Evolutionary conservation across 2,329 filamentous ascomycete genomes (phyloP).

Genomic region (Ceratocystis variospora): DNA sequence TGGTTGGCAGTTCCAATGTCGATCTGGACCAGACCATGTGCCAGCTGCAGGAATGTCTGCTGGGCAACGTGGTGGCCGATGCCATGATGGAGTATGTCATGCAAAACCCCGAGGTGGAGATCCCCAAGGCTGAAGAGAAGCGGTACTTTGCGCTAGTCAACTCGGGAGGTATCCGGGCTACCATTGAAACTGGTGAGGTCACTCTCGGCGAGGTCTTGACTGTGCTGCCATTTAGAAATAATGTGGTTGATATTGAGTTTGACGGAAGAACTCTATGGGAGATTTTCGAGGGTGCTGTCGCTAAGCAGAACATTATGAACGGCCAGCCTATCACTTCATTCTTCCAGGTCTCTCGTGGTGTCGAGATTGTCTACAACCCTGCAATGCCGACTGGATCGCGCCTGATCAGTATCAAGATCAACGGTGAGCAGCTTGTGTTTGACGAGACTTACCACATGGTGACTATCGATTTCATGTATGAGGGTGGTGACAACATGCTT

Average conservation of each 20-base stretch:
- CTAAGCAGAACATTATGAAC: constrained; percentile 41
- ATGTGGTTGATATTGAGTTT: constrained; percentile 44
- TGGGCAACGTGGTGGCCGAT: constrained; percentile 42
- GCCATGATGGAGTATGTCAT: constrained; percentile 44
- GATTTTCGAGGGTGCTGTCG: constrained; percentile 45
- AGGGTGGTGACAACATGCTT: constrained; percentile 50
- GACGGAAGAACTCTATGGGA: constrained; percentile 41
- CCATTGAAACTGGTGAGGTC: constrained; percentile 46
- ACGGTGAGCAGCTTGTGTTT: constrained; percentile 32
- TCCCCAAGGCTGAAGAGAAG: constrained; percentile 31
- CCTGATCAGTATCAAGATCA: constrained; percentile 40
- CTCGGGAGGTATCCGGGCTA: constrained; percentile 49
- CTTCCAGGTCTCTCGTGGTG: constrained; percentile 45
- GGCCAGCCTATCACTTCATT: constrained; percentile 40
- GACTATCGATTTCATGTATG: constrained; percentile 49
- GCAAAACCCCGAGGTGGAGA: constrained; percentile 30
- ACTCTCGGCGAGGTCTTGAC: constrained; percentile 51
- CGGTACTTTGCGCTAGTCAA: constrained; percentile 45
- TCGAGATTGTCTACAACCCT: constrained; percentile 45
- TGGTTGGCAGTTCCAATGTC: constrained; percentile 41
- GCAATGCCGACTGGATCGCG: constrained; percentile 34
- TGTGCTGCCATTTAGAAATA: constrained; percentile 52
- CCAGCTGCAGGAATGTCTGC: constrained; percentile 42
- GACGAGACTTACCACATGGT: constrained; percentile 40
- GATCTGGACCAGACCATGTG: constrained; percentile 47